Evolutionary conservation across 75 land plant species (phyloP).

Genomic region (Larix kaempferi): DNA sequence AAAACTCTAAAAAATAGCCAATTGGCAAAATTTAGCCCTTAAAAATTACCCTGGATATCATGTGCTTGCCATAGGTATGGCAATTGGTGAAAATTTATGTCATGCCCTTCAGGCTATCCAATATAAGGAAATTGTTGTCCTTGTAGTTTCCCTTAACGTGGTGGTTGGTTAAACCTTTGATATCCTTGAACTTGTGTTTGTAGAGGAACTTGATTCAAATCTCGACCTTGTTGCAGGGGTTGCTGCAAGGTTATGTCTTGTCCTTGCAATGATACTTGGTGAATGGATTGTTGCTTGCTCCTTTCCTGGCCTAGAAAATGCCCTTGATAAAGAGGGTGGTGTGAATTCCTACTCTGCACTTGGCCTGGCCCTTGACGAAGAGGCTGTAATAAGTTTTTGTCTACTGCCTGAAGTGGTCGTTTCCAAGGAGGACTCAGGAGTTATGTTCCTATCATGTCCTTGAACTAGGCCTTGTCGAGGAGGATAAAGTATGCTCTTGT

Average conservation of each 20-base stretch:
- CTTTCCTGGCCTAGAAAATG: slow-evolving; percentile 7
- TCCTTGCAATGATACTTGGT: slow-evolving; percentile 8
- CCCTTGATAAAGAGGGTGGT: slow-evolving; percentile 5
- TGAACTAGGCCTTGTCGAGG: slow-evolving; percentile 10
- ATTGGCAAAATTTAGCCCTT: too few species aligned
- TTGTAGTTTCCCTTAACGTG: slow-evolving; percentile 14
- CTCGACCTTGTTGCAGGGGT: neutral
- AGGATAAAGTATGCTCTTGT: slow-evolving; percentile 7
- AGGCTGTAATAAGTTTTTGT: neutral
- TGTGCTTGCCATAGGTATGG: slow-evolving; percentile 5
- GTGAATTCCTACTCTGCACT: neutral
- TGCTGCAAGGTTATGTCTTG: slow-evolving; percentile 5
- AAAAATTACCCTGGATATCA: neutral
- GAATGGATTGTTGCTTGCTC: neutral
- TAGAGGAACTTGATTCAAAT: neutral
- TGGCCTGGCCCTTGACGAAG: neutral
- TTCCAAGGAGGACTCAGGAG: slow-evolving; percentile 17
- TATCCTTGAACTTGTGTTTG: slow-evolving; percentile 7
- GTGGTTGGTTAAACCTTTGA: slow-evolving; percentile 11
- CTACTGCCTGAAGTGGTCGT: neutral
- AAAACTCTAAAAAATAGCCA: too few species aligned
- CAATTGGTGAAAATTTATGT: slow-evolving; percentile 7
- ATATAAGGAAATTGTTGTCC: slow-evolving; percentile 2
- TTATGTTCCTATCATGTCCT: slow-evolving; percentile 8
- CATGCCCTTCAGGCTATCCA: slow-evolving; percentile 5